These are phyloP conservation scores for Royoungia palumana DNA, from an alignment of 768 basidiomycete genomes.

Conservation along the genomic window DNA sequence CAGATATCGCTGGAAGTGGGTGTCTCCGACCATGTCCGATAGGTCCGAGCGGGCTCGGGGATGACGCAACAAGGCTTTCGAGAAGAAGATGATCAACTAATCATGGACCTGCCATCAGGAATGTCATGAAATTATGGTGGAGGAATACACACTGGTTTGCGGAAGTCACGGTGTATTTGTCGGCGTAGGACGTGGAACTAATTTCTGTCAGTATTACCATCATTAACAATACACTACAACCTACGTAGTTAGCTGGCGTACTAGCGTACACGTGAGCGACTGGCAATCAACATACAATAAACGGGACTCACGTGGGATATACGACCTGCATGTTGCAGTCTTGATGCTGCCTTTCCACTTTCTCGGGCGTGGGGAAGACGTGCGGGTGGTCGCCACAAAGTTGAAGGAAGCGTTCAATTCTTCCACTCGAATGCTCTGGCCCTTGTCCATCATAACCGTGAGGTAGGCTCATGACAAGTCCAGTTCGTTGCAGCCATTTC, in stretches of 20 bases:
- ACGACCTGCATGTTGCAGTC: constrained; percentile 99
- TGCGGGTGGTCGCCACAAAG: constrained; percentile 97
- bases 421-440: constrained; percentile 94
- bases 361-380: constrained; percentile 82
- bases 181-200: constrained; percentile 96
- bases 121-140: neutral
- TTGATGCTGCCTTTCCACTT: constrained; percentile 93
- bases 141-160: constrained; percentile 76
- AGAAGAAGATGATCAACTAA: constrained; percentile 93
- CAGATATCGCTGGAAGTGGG: constrained; percentile 90
- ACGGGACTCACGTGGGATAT: constrained; percentile 77
- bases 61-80: constrained; percentile 92
- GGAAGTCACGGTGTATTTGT: constrained; percentile 96
- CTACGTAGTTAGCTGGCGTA: constrained; percentile 91
- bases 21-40: constrained; percentile 85
- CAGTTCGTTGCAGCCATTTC: constrained; percentile 95
- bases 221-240: neutral
- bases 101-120: neutral
- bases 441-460: constrained; percentile 99
- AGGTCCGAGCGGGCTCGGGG: constrained; percentile 86
- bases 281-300: neutral
- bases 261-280: constrained; percentile 36
- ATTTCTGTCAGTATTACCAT: constrained; percentile 12
- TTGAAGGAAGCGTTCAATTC: constrained; percentile 95
- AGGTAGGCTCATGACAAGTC: constrained; percentile 83